Evolutionary conservation across 2,329 filamentous ascomycete genomes (phyloP).

Genomic region (Neonectria punicea): DNA sequence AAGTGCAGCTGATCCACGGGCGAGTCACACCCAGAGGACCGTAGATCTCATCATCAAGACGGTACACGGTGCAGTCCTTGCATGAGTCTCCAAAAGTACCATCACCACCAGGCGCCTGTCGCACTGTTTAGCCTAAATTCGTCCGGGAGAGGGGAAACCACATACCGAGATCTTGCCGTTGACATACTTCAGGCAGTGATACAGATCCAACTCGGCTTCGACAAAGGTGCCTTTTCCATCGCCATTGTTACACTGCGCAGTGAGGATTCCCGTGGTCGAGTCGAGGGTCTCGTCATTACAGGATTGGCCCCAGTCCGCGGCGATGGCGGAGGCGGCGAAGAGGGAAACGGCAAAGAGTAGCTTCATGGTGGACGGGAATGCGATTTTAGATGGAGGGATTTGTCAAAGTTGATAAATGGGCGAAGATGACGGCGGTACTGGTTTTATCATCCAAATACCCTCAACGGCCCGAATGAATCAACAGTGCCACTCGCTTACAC

Average conservation of each 20-base stretch:
- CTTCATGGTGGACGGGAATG: slow-evolving; percentile 17
- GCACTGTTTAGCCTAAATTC: not conserved
- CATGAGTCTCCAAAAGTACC: slow-evolving; percentile 5
- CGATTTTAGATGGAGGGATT: not conserved
- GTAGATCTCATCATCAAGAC: not conserved
- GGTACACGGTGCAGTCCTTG: slow-evolving; percentile 6
- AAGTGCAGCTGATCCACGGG: slow-evolving; percentile 8
- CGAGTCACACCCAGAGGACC: not conserved
- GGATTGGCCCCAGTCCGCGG: not conserved
- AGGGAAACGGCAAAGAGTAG: slow-evolving; percentile 8
- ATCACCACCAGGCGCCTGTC: not conserved
- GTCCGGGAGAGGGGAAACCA: not conserved
- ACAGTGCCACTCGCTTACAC: not conserved
- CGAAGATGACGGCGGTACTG: no score
- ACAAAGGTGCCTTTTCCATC: not conserved
- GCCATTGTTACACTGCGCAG: not conserved
- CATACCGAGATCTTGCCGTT: not conserved
- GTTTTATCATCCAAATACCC: not conserved
- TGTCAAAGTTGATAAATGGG: not conserved
- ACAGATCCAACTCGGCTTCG: not conserved
- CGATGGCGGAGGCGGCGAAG: not conserved
- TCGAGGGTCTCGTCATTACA: slow-evolving; percentile 1
- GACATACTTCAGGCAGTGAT: not conserved
- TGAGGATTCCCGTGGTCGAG: not conserved
- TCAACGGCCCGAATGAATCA: not conserved